These are phyloP conservation scores for Dryas drummondii DNA, from an alignment of 306 rosid species.

Conservation along the genomic window DNA sequence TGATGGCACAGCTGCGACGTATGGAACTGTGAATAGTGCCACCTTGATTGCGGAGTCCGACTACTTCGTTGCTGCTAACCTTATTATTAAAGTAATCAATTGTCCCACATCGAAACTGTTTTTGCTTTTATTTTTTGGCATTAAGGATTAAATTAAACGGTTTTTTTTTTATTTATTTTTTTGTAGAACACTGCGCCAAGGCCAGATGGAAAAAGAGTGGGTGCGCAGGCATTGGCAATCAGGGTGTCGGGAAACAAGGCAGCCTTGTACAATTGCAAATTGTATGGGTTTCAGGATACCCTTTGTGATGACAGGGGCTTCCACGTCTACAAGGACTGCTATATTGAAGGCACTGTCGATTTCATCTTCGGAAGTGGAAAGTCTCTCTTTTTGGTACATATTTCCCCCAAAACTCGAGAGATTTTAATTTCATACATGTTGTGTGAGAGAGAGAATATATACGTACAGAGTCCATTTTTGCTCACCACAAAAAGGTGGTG, in stretches of 20 bases:
- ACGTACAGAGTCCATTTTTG: too few species aligned
- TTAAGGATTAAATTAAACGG: too few species aligned
- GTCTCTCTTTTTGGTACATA: constrained; percentile 44
- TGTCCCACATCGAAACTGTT: not conserved
- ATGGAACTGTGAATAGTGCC: constrained; percentile 67
- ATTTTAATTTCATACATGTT: too few species aligned
- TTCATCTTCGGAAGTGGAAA: constrained; percentile 45
- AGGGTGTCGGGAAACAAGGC: constrained; percentile 40
- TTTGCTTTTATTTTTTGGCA: not conserved
- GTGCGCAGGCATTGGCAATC: constrained; percentile 49
- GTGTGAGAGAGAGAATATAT: too few species aligned
- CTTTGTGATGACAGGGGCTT: constrained; percentile 47
- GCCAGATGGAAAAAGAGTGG: constrained; percentile 26
- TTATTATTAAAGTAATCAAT: constrained; percentile 28
- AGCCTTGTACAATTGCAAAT: constrained; percentile 37
- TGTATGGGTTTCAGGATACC: constrained; percentile 52
- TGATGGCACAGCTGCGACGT: constrained; percentile 36
- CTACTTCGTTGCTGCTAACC: constrained; percentile 45
- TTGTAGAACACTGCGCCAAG: constrained; percentile 43
- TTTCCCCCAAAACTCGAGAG: not conserved
- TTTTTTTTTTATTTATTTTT: not conserved
- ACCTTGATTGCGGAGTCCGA: constrained; percentile 33
- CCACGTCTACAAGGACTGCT: constrained; percentile 49
- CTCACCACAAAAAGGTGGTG: too few species aligned
- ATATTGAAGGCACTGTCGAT: constrained; percentile 45